Base-by-base conservation (phyloP, 352 stramenopile genomes). In the Phytophthora podocarpi region DNA sequence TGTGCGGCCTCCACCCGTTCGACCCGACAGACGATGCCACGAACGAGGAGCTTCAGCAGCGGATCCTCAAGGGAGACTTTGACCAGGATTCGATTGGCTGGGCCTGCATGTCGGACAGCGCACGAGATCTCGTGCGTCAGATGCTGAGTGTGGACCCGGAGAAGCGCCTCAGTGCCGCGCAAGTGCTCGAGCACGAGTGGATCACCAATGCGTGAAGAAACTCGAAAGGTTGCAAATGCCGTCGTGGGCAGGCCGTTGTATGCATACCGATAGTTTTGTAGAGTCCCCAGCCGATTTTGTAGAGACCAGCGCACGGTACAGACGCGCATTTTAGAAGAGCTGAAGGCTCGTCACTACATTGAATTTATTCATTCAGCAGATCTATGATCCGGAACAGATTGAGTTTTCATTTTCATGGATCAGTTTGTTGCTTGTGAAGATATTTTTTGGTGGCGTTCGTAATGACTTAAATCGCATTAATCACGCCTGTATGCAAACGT, bases 121-220 rank as follows among this genome's bases (percentile, higher is more conserved):
- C 74, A n/a, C 67, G 66, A 9, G 64, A 76, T 9, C 54, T 90
- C 21, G 61, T 90, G 48, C 52, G 61, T 8, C 46, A 49, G 3
- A 80, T 87, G 65, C 57, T 90, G 24, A 72, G 47, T 0, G 53
- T 88, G 16, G 68, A 88, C 53, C 64, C 75, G 9, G 39, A 60
- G 35, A 49, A 72, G 36, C 78, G 78, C 7, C 65, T 82, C 28
- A 82, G 63, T 28, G 78, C 78, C 11, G 39, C 68, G 5, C 48
- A 87, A 36, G 67, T 88, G 20, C 67, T 88, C n/a, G 27, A 76
- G 42, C 77, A 90, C 64, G 59, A 75, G 41, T 90, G 80, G 77
- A 32, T 88, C 5, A 43, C 20, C 21, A 46, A 9, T 32, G 26
- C 30, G 1, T 70, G 36, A 64, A 49, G 5, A 51, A n/a, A 32